Evolutionary conservation across 2,329 filamentous ascomycete genomes (phyloP).

Genomic region (Alternaria incomplexa): DNA sequence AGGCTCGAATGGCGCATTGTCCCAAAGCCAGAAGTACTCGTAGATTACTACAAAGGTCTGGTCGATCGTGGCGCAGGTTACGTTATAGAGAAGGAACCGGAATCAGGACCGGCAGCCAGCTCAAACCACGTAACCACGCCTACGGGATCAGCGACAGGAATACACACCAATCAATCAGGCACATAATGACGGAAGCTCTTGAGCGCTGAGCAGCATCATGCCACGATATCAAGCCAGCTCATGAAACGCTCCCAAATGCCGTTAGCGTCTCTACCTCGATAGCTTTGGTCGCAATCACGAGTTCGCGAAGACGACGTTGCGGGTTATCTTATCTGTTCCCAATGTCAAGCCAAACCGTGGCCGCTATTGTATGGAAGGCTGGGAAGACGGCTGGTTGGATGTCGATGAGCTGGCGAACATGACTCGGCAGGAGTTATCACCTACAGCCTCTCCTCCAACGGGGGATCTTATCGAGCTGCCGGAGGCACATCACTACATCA

Average conservation of each 20-base stretch:
- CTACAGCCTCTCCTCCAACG: conserved; percentile 7
- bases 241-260: neutral
- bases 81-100: conserved; percentile 51
- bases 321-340: conserved; percentile 6
- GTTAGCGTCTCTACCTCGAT: neutral
- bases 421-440: conserved; percentile 7
- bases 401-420: conserved; percentile 30
- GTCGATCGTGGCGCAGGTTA: conserved; percentile 72
- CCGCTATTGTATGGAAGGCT: conserved; percentile 17
- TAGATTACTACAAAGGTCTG: conserved; percentile 89
- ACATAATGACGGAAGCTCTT: conserved; percentile 12
- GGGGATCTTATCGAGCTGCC: conserved; percentile 9
- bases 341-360: conserved; percentile 17
- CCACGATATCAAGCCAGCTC: neutral
- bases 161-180: conserved; percentile 27
- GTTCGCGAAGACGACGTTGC: neutral
- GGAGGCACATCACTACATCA: conserved; percentile 14
- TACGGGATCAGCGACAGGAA: conserved; percentile 28
- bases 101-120: conserved; percentile 16
- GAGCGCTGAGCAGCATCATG: conserved; percentile 7
- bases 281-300: neutral
- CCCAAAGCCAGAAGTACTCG: conserved; percentile 89
- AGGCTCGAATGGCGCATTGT: conserved; percentile 97
- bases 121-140: conserved; percentile 14
- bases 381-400: conserved; percentile 2